A percentile compares a stretch with the other conserved stretches of the same genome.
These are phyloP conservation scores for Ambrosia hybrid DNA, from an alignment of 140 eudicot species.

Conservation along the genomic window DNA sequence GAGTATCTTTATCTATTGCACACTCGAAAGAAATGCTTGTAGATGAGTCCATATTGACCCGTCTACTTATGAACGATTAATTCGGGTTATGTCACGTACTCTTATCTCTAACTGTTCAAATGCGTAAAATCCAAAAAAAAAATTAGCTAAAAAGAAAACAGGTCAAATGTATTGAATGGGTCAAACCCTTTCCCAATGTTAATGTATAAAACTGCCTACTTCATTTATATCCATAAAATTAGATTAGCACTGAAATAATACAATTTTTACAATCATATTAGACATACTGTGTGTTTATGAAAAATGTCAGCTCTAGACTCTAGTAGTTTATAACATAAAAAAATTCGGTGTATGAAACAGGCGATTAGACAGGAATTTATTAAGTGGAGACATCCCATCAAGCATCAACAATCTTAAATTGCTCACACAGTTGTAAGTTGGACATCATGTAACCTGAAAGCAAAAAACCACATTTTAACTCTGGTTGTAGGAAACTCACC, in stretches of 20 bases:
- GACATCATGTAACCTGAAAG: not conserved
- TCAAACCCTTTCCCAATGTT: too few species aligned
- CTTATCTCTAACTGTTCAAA: too few species aligned
- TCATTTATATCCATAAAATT: too few species aligned
- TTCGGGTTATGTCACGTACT: too few species aligned
- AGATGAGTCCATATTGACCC: not conserved
- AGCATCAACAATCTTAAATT: slow-evolving; percentile 66
- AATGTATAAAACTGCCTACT: too few species aligned
- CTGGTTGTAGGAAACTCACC: not conserved
- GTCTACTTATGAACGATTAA: too few species aligned
- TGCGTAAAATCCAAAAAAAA: too few species aligned
- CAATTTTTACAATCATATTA: too few species aligned
- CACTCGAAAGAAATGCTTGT: not conserved
- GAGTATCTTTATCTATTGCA: slow-evolving; percentile 44
- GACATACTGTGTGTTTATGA: too few species aligned
- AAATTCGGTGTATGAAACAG: slow-evolving; percentile 33
- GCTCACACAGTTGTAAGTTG: slow-evolving; percentile 66
- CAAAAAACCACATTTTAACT: not conserved
- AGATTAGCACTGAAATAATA: too few species aligned
- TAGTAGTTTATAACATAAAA: not conserved
- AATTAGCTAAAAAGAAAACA: too few species aligned
- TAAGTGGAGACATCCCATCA: slow-evolving; percentile 71
- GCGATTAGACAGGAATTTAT: slow-evolving; percentile 69
- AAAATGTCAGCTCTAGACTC: not conserved
- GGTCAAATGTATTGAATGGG: too few species aligned